Evolutionary conservation across 2,329 filamentous ascomycete species (phyloP).

Genomic region (Clonostachys sp.): DNA sequence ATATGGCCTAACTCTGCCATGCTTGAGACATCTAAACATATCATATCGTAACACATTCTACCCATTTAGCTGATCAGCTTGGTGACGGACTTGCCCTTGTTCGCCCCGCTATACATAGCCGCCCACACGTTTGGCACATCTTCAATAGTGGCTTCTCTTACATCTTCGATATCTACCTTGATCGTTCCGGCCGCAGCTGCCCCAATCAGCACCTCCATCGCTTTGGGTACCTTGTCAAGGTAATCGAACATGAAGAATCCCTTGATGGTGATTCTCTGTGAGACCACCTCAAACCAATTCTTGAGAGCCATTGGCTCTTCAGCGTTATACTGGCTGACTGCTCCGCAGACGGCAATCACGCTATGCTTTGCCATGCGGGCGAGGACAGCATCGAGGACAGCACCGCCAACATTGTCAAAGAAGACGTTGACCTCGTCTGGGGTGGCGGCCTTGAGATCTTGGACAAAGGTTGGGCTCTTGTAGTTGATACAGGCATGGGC

Average conservation of each 20-base stretch:
- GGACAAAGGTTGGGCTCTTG: constrained; percentile 56
- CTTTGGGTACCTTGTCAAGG: constrained; percentile 16
- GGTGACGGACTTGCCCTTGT: constrained; percentile 19
- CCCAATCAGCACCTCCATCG: constrained; percentile 10
- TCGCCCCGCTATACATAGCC: constrained; percentile 15
- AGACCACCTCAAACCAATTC: constrained; percentile 20
- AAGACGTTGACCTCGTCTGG: constrained; percentile 60
- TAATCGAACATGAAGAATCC: constrained; percentile 21
- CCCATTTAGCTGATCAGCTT: constrained; percentile 12
- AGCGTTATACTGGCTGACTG: constrained; percentile 64
- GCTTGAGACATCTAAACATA: too few species aligned
- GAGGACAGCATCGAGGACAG: constrained; percentile 64
- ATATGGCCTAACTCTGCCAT: too few species aligned
- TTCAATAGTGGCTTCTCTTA: constrained; percentile 15
- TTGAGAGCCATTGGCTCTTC: constrained; percentile 3
- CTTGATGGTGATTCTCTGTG: constrained; percentile 13
- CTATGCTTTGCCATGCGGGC: constrained; percentile 54
- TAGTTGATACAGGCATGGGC: constrained; percentile 67
- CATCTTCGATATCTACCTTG: constrained; percentile 12
- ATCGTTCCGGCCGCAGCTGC: constrained; percentile 17
- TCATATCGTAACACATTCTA: too few species aligned
- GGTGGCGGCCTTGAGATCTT: constrained; percentile 56
- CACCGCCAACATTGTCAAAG: constrained; percentile 71
- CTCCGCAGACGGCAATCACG: constrained; percentile 68
- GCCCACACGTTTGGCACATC: constrained; percentile 17